These are phyloP conservation scores for Cyberlindnera euphorbiae DNA, from an alignment of 805 yeast species.

Conservation along the genomic window DNA sequence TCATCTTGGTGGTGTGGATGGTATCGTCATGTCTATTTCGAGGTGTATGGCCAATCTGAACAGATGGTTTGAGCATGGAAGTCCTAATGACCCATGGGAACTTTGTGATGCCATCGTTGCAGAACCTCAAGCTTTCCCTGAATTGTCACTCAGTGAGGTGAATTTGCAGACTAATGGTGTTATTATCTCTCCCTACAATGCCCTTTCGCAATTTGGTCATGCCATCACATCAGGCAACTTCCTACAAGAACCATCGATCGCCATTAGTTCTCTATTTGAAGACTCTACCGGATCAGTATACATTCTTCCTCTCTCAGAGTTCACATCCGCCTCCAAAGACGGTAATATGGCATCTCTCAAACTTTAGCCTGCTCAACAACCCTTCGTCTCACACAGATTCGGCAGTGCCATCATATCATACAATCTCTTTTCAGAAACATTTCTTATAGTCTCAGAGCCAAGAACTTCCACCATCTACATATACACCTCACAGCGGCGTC, in stretches of 20 bases:
- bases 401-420: slow-evolving; percentile 37
- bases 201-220: slow-evolving; percentile 41
- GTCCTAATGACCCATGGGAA: slow-evolving; percentile 28
- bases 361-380: slow-evolving; percentile 5
- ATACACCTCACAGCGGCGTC: slow-evolving; percentile 25
- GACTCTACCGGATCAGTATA: slow-evolving; percentile 40
- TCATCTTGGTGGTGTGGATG: slow-evolving; percentile 49
- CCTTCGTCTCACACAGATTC: slow-evolving; percentile 31
- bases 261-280: slow-evolving; percentile 49
- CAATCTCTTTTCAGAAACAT: slow-evolving; percentile 27
- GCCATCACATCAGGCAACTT: slow-evolving; percentile 39
- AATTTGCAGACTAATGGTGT: not conserved
- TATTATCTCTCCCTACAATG: slow-evolving; percentile 21
- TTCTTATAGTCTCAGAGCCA: slow-evolving; percentile 46
- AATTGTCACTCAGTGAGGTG: not conserved
- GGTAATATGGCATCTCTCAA: not conserved
- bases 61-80: slow-evolving; percentile 36
- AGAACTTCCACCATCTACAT: slow-evolving; percentile 43
- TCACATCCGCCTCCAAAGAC: slow-evolving; percentile 8
- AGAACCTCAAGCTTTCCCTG: no score
- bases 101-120: slow-evolving; percentile 29
- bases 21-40: slow-evolving; percentile 36
- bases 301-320: slow-evolving; percentile 35
- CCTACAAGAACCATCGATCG: slow-evolving; percentile 36
- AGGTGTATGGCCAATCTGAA: slow-evolving; percentile 35